These are phyloP conservation scores for Neocatenulostroma microsporum DNA, from an alignment of 2,329 filamentous ascomycete genomes.

Conservation along the genomic window DNA sequence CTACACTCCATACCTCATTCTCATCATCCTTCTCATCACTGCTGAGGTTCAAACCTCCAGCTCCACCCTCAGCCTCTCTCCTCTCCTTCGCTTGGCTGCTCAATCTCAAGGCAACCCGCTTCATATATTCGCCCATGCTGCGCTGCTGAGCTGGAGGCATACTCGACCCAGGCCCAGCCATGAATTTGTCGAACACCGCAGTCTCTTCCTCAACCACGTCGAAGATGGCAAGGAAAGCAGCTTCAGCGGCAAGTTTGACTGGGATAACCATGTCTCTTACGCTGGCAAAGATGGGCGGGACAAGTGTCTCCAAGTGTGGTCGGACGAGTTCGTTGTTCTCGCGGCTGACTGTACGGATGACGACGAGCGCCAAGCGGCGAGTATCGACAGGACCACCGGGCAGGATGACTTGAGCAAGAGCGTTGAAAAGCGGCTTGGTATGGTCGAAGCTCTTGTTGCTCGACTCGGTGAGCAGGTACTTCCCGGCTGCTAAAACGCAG, in stretches of 20 bases:
- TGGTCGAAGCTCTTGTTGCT: conserved; percentile 64
- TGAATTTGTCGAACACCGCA: conserved; percentile 84
- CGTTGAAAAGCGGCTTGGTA: conserved; percentile 71
- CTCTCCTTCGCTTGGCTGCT: conserved; percentile 83
- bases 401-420: conserved; percentile 64
- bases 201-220: conserved; percentile 79
- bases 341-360: conserved; percentile 76
- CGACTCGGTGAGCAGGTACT: conserved; percentile 66
- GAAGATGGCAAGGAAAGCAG: conserved; percentile 86
- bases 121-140: conserved; percentile 96
- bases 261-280: conserved; percentile 90
- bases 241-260: conserved; percentile 89
- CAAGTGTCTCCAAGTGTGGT: conserved; percentile 72
- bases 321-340: conserved; percentile 71
- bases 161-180: conserved; percentile 59
- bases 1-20: conserved; percentile 91
- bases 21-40: conserved; percentile 93
- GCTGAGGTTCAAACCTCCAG: conserved; percentile 73
- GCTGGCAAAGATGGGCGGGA: conserved; percentile 75
- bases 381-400: conserved; percentile 75
- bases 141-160: conserved; percentile 68
- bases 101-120: conserved; percentile 75
- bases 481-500: conserved; percentile 79
- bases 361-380: conserved; percentile 76
- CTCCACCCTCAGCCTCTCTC: conserved; percentile 82